Evolutionary conservation across 768 basidiomycete genomes (phyloP), one percentile per base, ranked within the genome.

Genomic region (Lactifluus pinguis): DNA sequence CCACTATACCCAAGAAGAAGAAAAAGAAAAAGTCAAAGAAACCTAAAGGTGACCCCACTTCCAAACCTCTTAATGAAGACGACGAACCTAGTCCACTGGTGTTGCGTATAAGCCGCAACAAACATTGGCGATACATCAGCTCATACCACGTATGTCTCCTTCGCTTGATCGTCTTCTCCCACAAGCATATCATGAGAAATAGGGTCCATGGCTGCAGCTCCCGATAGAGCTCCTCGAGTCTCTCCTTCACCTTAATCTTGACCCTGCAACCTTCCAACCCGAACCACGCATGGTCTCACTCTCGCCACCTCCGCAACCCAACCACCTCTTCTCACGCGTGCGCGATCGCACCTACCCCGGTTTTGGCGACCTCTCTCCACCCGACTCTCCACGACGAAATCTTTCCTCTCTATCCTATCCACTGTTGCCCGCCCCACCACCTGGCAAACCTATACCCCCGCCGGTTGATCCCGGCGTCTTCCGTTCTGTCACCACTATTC

Each of bases 181-280:
- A 49, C 19, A 21, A 25, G 25, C 38, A 19, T 34, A 34, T 51
- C 45, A 48, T 42, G 29, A 57, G 52, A 57, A 49, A 36, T 42
- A 95, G 92, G 92, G 92, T 14, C 91, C 90, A 9, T 95, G 92
- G 92, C 81, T 94, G 17, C 89, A 92, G 70, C 83, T 95, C 25
- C 91, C 92, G 3, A 74, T 90, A 53, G 92, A 94, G 72, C 76
- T 94, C 21, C 80, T 94, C 62, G 89, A 93, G 68, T 89, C 90
- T 13, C 78, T 94, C 4, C 80, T 91, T 52, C 74, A 82, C 30
- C 77, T 94, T 47, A 93, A 93, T 72, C 74, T 86, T 47, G 87
- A 92, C 73, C 87, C 89, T 9, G 75, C 81, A 1, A 82, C 87
- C 1, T 72, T 87, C 50, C 72, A 79, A 32, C 73, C 76, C 21